A percentile compares a stretch with the other conserved stretches of the same genome.
Conservation (phyloP, 148 eudicot genomes). For the Talinum fruticosum region DNA sequence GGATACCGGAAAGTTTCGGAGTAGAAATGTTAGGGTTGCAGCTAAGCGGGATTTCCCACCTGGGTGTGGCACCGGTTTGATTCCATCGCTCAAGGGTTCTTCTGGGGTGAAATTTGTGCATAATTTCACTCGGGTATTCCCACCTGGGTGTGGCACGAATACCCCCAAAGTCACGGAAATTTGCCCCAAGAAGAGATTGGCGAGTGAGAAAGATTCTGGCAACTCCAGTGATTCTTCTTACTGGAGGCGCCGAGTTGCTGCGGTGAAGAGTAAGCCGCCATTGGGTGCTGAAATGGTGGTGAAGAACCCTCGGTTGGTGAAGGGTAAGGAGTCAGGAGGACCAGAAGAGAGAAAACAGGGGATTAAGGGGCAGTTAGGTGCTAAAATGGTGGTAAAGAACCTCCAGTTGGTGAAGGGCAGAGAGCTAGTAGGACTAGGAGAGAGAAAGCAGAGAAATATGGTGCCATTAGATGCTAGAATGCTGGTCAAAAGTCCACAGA, state of each 20-base stretch:
- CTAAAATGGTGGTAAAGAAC: too few species aligned
- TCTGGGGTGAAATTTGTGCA: not conserved
- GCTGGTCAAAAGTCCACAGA: too few species aligned
- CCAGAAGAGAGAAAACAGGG: not conserved
- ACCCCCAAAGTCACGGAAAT: not conserved
- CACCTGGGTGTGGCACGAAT: constrained; percentile 23
- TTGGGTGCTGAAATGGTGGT: not conserved
- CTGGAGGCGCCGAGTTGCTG: constrained; percentile 12
- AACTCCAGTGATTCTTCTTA: not conserved
- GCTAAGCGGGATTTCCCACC: constrained; percentile 17
- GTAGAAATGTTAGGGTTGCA: not conserved
- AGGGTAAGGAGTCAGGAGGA: not conserved
- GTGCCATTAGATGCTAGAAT: too few species aligned
- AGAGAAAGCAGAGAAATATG: too few species aligned
- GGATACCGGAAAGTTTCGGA: not conserved
- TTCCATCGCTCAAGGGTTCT: not conserved
- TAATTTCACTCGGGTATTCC: constrained; percentile 13
- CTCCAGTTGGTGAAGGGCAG: too few species aligned
- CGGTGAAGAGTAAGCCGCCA: not conserved
- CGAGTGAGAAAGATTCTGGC: not conserved
- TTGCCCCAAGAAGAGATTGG: not conserved
- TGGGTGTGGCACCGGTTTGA: constrained; percentile 8
- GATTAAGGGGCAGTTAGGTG: too few species aligned
- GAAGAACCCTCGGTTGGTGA: not conserved
- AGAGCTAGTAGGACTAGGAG: too few species aligned